These are phyloP conservation scores for Fusarium mexicanum DNA, from an alignment of 2,329 filamentous ascomycete species.

Conservation along the genomic window DNA sequence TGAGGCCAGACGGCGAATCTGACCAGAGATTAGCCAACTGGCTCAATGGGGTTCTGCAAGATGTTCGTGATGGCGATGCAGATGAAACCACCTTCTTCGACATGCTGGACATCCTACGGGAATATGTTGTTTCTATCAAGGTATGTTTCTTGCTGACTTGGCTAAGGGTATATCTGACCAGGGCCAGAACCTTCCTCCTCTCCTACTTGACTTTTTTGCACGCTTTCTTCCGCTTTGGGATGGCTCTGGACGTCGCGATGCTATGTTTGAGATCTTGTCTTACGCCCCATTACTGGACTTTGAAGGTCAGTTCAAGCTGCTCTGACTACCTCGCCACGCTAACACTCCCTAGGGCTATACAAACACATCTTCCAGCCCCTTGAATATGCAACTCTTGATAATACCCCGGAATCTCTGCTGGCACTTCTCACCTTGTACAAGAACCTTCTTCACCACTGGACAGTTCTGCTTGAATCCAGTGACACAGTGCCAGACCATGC, in stretches of 20 bases:
- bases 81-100: conserved; percentile 61
- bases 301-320: conserved; percentile 54
- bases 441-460: conserved; percentile 70
- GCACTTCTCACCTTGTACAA: conserved; percentile 75
- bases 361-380: conserved; percentile 59
- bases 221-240: conserved; percentile 70
- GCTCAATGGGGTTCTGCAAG: conserved; percentile 65
- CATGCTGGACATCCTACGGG: conserved; percentile 64
- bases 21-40: conserved; percentile 66
- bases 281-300: conserved; percentile 66
- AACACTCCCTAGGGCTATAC: conserved; percentile 58
- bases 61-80: conserved; percentile 62
- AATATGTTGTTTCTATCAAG: conserved; percentile 66
- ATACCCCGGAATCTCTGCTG: conserved; percentile 62
- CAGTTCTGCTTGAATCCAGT: conserved; percentile 54
- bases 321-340: conserved; percentile 17
- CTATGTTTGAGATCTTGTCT: conserved; percentile 67
- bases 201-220: conserved; percentile 60
- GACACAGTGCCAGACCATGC: conserved; percentile 49
- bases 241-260: conserved; percentile 62
- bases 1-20: conserved; percentile 65
- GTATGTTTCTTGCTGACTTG: conserved; percentile 48
- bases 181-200: conserved; percentile 56
- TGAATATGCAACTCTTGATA: conserved; percentile 61
- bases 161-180: conserved; percentile 11